Base-by-base conservation (phyloP, 2,329 filamentous ascomycete genomes). In the Phoma herbarum region DNA sequence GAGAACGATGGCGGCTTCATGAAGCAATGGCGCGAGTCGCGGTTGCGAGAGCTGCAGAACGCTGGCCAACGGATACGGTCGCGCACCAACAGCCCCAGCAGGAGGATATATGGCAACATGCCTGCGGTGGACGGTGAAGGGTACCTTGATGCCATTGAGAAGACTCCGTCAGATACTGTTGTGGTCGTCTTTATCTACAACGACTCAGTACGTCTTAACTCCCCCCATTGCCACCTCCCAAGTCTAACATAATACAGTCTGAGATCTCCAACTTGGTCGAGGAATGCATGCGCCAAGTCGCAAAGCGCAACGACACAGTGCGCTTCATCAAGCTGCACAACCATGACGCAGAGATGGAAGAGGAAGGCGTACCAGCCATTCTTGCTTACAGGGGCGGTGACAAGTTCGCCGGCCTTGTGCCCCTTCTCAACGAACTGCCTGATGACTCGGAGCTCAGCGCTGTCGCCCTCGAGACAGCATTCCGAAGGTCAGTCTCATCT, bases 111-210 rank as follows among this genome's bases (percentile, higher is more conserved):
- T 74, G 95, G 95, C 22, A 86, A 85, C 12, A 81, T 98, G 62
- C 90, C 93, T 61, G 85, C 87, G 59, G 95, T 98, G 1, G 93
- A 98, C 81, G 94, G 92, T 8, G 82, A 90, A 64, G 95, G 93
- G 18, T 99, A 96, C 71, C 85, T 99, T n/a, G 93, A 98, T 77
- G 93, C 94, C 54, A 92, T 98, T 67, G 95, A 99, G 80, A 95
- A 92, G 79, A 92, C 94, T 4, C 84, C 88, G 37, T 80, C 88
- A 46, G 91, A 94, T 45, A 94, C 92, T 0, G 85, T 90, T 3
- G 93, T 98, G 2, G 90, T 97, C 2, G 95, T 99, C 26, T 96
- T 94, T 79, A 93, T 99, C 65, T 95, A 93, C 77, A 93, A 97
- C 73, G 86, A 91, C 61, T 85, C 90, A 82, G 93, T 96, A 85